Conservation (phyloP, 129 eudicot species). For the Tagetes patula region DNA sequence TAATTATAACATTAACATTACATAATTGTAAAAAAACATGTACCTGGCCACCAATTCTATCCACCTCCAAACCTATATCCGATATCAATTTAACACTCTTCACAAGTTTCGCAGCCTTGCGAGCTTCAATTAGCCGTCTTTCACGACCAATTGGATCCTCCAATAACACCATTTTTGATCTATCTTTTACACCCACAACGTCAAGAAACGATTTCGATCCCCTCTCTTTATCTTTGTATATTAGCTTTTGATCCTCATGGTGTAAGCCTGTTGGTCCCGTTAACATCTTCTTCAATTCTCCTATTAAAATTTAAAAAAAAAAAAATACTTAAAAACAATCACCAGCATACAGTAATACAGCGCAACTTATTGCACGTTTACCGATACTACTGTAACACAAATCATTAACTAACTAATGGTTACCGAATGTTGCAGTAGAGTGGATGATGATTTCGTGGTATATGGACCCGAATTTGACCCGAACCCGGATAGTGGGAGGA, state of each 20-base stretch:
- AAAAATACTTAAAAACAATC: not conserved
- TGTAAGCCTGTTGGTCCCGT: constrained; percentile 84
- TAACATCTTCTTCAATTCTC: constrained; percentile 91
- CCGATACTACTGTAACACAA: not conserved
- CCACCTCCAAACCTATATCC: constrained; percentile 73
- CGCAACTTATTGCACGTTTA: too few species aligned
- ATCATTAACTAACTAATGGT: not conserved
- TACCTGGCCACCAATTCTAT: constrained; percentile 81
- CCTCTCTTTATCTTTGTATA: constrained; percentile 75
- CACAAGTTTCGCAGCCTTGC: constrained; percentile 66
- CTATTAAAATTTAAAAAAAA: constrained; percentile 24
- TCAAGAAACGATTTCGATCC: constrained; percentile 69
- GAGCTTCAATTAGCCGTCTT: constrained; percentile 64
- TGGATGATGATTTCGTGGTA: constrained; percentile 74
- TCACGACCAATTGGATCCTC: constrained; percentile 88
- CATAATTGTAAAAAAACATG: not conserved
- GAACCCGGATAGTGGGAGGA: constrained; percentile 77
- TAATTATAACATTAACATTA: not conserved
- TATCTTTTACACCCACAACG: constrained; percentile 74
- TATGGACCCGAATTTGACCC: constrained; percentile 73
- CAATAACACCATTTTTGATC: constrained; percentile 67
- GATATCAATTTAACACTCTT: constrained; percentile 60
- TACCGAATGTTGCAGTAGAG: constrained; percentile 87
- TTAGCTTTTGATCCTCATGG: constrained; percentile 85
- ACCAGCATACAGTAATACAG: too few species aligned